Conservation (phyloP, 257 asterid genomes). For the Coffea canephora region DNA sequence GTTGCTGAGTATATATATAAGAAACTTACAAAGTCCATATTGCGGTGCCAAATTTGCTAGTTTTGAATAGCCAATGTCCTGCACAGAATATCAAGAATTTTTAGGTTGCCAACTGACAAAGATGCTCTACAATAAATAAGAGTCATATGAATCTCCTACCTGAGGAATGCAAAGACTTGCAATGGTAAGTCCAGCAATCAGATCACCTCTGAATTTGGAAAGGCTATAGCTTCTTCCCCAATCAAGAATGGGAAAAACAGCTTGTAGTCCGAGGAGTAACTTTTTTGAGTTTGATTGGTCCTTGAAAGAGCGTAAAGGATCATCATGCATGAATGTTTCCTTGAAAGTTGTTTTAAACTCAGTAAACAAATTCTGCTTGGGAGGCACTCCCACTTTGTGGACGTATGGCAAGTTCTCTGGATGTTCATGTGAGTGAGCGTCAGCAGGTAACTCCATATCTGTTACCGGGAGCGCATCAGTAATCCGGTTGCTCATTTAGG, state of each 20-base stretch:
- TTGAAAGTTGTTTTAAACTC: constrained; percentile 58
- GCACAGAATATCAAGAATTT: not conserved
- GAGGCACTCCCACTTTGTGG: constrained; percentile 83
- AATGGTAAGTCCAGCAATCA: constrained; percentile 77
- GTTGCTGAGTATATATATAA: not conserved
- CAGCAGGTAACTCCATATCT: constrained; percentile 9
- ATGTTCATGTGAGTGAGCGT: not conserved
- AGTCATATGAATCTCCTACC: constrained; percentile 29
- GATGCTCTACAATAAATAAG: not conserved
- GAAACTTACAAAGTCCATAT: constrained; percentile 72
- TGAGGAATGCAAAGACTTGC: constrained; percentile 92
- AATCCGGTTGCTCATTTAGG: constrained; percentile 15
- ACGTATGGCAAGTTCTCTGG: constrained; percentile 42
- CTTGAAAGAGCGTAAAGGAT: constrained; percentile 81
- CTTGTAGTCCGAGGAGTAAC: constrained; percentile 61
- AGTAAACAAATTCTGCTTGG: constrained; percentile 59
- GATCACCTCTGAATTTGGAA: constrained; percentile 58
- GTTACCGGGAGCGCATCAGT: not conserved
- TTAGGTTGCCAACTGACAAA: not conserved
- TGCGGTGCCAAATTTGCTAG: constrained; percentile 82
- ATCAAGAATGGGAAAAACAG: constrained; percentile 71
- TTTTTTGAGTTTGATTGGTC: constrained; percentile 68
- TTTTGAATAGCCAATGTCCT: constrained; percentile 79
- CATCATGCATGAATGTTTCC: constrained; percentile 83
- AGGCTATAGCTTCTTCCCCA: constrained; percentile 64